Conservation (phyloP, 805 yeast genomes). For the Metschnikowia cubensis region DNA sequence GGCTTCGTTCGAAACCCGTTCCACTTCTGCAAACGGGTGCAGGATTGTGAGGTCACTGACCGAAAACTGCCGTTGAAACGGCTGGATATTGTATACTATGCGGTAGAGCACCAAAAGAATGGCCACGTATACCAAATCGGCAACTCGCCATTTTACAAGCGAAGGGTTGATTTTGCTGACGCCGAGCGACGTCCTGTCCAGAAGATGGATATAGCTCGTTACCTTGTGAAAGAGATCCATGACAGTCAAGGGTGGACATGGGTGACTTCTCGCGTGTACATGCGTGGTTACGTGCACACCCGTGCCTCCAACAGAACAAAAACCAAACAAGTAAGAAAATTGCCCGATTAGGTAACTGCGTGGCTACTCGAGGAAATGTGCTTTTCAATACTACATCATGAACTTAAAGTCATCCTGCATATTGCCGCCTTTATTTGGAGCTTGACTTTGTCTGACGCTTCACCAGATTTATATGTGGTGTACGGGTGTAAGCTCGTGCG, state of each 20-base stretch:
- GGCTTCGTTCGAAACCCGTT: slow-evolving; percentile 59
- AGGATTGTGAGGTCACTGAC: slow-evolving; percentile 72
- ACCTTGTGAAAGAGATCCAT: slow-evolving; percentile 13
- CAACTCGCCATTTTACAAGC: slow-evolving; percentile 15
- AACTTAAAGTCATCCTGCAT: no score
- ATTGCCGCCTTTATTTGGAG: not conserved
- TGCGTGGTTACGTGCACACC: not conserved
- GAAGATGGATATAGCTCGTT: slow-evolving; percentile 19
- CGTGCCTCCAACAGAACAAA: not conserved
- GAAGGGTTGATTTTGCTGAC: slow-evolving; percentile 7
- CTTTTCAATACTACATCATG: no score
- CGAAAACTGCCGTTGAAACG: slow-evolving; percentile 76
- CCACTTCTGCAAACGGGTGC: slow-evolving; percentile 75
- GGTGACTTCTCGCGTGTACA: not conserved
- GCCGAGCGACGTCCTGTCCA: slow-evolving; percentile 26
- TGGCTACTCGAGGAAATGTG: no score
- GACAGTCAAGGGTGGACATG: not conserved
- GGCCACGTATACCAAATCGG: slow-evolving; percentile 21
- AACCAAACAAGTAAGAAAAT: no score
- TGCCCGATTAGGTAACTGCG: no score
- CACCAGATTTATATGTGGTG: not conserved
- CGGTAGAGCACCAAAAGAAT: slow-evolving; percentile 22
- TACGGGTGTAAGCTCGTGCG: not conserved
- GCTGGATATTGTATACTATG: slow-evolving; percentile 32
- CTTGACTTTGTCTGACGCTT: not conserved